Base-by-base conservation (phyloP, 495 filamentous ascomycete genomes). In the Aspergillus heteromorphus region DNA sequence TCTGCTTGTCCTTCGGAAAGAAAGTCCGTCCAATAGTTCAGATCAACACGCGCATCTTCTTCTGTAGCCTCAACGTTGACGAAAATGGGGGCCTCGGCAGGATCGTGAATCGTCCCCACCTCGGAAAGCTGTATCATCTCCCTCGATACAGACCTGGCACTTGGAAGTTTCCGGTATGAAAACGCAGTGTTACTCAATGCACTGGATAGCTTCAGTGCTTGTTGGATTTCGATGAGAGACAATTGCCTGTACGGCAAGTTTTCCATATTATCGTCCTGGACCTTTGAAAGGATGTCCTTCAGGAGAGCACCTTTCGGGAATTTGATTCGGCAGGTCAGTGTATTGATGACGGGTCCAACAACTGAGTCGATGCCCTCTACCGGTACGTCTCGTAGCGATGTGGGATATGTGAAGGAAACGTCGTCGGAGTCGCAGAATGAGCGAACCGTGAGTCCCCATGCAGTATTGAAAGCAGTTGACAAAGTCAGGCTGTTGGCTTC, bases 21-120 rank as follows among this genome's bases (percentile, higher is more conserved):
- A 20, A 56, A 59, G 45, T 77, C 75, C 0, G 79, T 81, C 81
- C 81, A 84, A 62, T 81, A 82, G 52, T 82, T 80, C 5, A 84
- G 38, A 27, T 81, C 75, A 45, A 84, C 77, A 0, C 62, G 60
- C 8, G 73, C 77, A 4, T 68, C 62, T 3, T 70, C 65, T 23
- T 79, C 75, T 13, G 69, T 63, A 0, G 74, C 69, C 52, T 83
- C 81, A 20, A 84, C 71, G 54, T 82, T 82, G 49, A 83, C 63
- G 30, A 73, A 81, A 0, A 84, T 60, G 7, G 72, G 70, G 56
- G 80, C 80, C 61, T 84, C 80, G 4, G 80, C 79, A 0, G 81
- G 81, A 49, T 83, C 81, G 41, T 82, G 73, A 27, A 80, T 75
- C 1, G 71, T 60, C 7, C 67, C 68, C 27, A 66, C 63, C 45